Base-by-base conservation (phyloP, 2,329 filamentous ascomycete species). In the Aspergillus latus region DNA sequence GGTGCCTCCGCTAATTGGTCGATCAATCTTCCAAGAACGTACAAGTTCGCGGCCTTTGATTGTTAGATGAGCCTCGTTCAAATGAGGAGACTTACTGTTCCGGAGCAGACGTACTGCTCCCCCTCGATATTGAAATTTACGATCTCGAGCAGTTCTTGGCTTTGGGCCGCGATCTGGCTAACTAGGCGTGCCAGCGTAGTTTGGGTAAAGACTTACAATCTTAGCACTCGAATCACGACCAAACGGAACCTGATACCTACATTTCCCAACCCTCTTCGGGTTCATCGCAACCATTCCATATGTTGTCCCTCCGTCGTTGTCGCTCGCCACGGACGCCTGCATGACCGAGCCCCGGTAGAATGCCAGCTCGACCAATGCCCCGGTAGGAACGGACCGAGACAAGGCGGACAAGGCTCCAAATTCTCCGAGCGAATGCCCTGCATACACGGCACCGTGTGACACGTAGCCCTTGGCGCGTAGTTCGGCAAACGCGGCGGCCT, bases 331-430 rank as follows among this genome's bases (percentile, higher is more conserved):
- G 13, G 94, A 93, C 39, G 97, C 92, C 78, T 97, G 93, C 93
- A 97, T 97, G 26, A 93, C 97, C 67, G 97, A 80, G 68, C 93
- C 93, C 74, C 93, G 90, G 80, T 97, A 97, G 82, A 97, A 97
- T 52, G 97, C 93, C 52, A 97, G 90, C 0, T 93, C 96, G 1
- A 97, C 92, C 71, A 97, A 80, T 62, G 88, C 92, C 79, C 97
- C 92, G 67, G 97, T 97, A 4, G 93, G 92, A 88, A 97, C 94
- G 69, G 97, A 92, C 67, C 96, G 91, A 4, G 93, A 93, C 58
- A 97, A 82, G 6, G 94, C 92, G 56, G 92, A 92, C 60, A 97
- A 86, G 7, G 93, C 93, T 63, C 91, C 96, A 80, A 97, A 97
- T 78, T 97, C 93, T 73, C 93, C 93, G 11, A 97, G 85, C 1